Evolutionary conservation across 78 protist genomes (phyloP).

Genomic region (Guillardia theta): DNA sequence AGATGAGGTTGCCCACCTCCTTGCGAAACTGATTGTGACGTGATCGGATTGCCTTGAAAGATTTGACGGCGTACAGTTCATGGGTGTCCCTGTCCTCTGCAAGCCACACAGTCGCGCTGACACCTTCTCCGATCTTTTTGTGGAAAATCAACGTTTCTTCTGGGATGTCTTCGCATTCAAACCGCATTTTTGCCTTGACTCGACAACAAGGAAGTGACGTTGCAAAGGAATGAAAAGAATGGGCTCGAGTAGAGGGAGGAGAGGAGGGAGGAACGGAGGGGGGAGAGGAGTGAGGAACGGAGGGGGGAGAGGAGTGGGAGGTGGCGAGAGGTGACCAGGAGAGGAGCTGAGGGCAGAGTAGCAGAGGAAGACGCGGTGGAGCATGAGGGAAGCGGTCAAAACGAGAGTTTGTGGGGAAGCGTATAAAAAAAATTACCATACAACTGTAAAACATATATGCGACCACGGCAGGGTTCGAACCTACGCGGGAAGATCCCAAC

Average conservation of each 20-base stretch:
- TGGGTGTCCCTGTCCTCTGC: not conserved
- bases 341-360: not conserved
- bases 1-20: not conserved
- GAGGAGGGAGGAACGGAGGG: not conserved
- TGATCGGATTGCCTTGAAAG: not conserved
- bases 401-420: not conserved
- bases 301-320: not conserved
- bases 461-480: constrained; percentile 44
- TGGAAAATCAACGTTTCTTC: too few species aligned
- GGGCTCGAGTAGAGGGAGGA: not conserved
- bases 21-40: not conserved
- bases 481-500: constrained; percentile 41
- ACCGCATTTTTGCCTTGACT: too few species aligned
- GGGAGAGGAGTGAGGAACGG: not conserved
- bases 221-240: too few species aligned
- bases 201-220: too few species aligned
- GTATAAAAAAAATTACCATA: not conserved
- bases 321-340: not conserved
- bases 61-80: not conserved
- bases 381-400: too few species aligned
- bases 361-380: not conserved
- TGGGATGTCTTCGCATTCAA: too few species aligned
- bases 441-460: not conserved
- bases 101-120: not conserved
- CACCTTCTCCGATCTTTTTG: not conserved